Evolutionary conservation across 495 filamentous ascomycete genomes (phyloP).

Genomic region (Podospora tetraspora): DNA sequence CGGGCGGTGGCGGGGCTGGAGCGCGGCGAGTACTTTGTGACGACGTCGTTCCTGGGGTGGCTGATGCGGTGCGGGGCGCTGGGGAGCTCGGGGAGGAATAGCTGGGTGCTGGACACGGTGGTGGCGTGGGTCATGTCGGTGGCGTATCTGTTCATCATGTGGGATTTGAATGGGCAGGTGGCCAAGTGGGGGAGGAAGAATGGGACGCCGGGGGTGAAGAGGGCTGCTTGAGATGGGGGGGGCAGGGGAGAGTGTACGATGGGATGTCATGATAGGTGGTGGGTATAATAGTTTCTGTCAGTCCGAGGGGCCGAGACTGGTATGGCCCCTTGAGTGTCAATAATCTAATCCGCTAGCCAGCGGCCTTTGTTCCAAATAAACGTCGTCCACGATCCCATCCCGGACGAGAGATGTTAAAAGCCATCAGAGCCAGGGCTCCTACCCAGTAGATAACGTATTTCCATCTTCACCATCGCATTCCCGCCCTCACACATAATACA

Average conservation of each 20-base stretch:
- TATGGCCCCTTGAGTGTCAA: background rate
- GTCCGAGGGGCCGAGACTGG: background rate
- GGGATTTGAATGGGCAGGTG: constrained; percentile 56
- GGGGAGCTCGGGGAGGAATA: constrained; percentile 56
- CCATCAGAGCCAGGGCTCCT: background rate
- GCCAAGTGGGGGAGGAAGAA: constrained; percentile 53
- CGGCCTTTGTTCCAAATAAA: background rate
- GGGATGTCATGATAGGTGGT: background rate
- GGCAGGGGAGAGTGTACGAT: background rate
- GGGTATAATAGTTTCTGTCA: background rate
- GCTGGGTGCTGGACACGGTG: constrained; percentile 56
- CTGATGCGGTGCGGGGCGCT: constrained; percentile 58
- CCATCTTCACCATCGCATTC: background rate
- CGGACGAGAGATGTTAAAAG: background rate
- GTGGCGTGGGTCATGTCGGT: constrained; percentile 51
- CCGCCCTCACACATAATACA: constrained; percentile 31
- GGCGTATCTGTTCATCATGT: constrained; percentile 56
- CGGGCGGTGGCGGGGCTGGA: constrained; percentile 70
- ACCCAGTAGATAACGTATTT: background rate
- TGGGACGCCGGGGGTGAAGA: constrained; percentile 44
- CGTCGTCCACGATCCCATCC: background rate
- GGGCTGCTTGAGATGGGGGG: constrained; percentile 15
- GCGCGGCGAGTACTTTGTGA: constrained; percentile 69
- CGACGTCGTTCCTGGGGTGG: constrained; percentile 61
- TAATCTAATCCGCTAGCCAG: background rate